Evolutionary conservation across 805 yeast genomes (phyloP), one percentile per base, ranked within the genome.

Genomic region (Suhomyces sp.): DNA sequence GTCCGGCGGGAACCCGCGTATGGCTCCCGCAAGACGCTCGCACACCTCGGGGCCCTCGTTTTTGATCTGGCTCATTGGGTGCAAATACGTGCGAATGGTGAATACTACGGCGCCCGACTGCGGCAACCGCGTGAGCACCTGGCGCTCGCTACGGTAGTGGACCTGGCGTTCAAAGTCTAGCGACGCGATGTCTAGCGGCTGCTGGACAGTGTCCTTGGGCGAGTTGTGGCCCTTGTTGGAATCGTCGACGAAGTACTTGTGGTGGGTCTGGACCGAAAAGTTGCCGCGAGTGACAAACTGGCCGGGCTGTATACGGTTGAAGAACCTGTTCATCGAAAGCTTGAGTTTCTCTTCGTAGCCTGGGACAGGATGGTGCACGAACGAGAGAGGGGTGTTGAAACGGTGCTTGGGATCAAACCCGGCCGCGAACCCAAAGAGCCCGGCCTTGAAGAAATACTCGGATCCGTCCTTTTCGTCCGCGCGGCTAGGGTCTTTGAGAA

Each of bases 1-100:
- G 24, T 73, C 81, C 3, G 73, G 82, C 7, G 87, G 86, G 63
- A 88, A 76, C 0, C 84, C 86, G 22, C 79, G 79, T 35, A 89
- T 80, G 1, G 91, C 90, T 7, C 82, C 85, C 46, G 76, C 71
- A 19, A 88, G 68, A 17, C 84, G 78, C n/a, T 77, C 79, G 5
- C 77, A 72, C 1, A 74, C 70, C 47, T 74, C 78, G 24, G 49
- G 53, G 1, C 70, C 69, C 42, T 74, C 72, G 2, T 57, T 55
- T 47, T 67, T 69, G 33, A 75, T 54, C 19, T 70, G 57, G 36
- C 66, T 55, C 58, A 75, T 57, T 6, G 79, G 80, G 24, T 65
- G 60, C 48, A 75, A 64, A 49, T 73, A 74, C 0, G 80, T 75
- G 46, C 76, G 56, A 46, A 74, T 73, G 4, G 79, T 74, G 59